Percentiles rank a stretch among this genome's conserved stretches.
phyloP scores from a whole-genome alignment of 1,284 basidiomycete genomes.

The Apiotrichum sp. region DNA sequence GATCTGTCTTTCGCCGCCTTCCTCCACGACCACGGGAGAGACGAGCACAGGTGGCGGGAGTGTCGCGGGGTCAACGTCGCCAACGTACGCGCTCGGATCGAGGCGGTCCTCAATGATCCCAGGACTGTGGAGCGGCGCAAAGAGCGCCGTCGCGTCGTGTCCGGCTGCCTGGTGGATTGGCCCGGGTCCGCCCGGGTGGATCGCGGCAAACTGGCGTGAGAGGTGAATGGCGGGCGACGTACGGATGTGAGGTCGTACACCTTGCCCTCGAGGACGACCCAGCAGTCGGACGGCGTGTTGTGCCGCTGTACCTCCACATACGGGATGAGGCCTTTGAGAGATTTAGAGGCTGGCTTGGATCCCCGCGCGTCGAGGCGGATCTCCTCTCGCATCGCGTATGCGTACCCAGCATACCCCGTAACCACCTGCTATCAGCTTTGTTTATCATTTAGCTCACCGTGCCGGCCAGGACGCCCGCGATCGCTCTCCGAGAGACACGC shows the following conservation, averaged over 20 bases:
- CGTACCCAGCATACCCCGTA: no score
- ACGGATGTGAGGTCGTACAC: slow-evolving; percentile 46
- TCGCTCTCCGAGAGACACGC: no score
- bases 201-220: slow-evolving; percentile 31
- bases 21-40: slow-evolving; percentile 4
- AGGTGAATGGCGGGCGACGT: slow-evolving; percentile 6
- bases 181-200: slow-evolving; percentile 41
- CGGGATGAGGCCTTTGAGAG: slow-evolving; percentile 17
- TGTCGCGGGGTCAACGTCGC: slow-evolving; percentile 29
- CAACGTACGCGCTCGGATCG: slow-evolving; percentile 23
- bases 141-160: slow-evolving; percentile 38
- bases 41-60: slow-evolving; percentile 12
- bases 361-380: neutral
- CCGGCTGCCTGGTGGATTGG: slow-evolving; percentile 41
- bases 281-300: slow-evolving; percentile 35
- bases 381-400: no score
- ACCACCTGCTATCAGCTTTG: no score
- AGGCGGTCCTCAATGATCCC: slow-evolving; percentile 44
- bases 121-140: slow-evolving; percentile 41
- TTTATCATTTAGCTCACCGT: no score
- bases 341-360: no score
- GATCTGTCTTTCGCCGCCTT: slow-evolving; percentile 23
- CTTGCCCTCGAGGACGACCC: slow-evolving; percentile 44
- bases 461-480: no score
- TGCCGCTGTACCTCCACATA: slow-evolving; percentile 42